phyloP scores from a whole-genome alignment of 1,284 basidiomycete species.

The Microbotryum lychnidis-dioicae region DNA sequence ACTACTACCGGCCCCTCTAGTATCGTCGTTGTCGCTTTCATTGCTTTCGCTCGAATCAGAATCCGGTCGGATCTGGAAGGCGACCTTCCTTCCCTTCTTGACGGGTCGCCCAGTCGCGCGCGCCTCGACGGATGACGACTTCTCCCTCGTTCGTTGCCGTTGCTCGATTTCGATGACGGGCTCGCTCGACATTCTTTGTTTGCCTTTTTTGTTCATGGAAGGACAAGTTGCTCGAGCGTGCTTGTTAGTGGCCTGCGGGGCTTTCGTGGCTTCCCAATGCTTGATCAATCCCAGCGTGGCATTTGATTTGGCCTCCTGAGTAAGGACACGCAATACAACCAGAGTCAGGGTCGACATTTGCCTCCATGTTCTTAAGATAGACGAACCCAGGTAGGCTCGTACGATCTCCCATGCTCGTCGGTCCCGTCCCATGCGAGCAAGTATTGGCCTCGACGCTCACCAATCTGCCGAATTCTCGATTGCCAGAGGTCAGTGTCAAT shows the following conservation, averaged over 20 bases:
- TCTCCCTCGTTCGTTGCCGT: neutral
- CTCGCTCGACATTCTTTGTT: neutral
- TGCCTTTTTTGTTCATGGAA: neutral
- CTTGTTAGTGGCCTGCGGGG: neutral
- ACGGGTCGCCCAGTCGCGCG: neutral
- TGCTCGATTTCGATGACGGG: neutral
- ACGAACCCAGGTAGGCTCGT: constrained; percentile 23
- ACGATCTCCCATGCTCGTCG: constrained; percentile 13
- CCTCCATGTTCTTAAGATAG: no score
- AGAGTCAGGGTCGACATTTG: neutral
- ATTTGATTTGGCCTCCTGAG: constrained; percentile 24
- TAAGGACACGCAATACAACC: no score
- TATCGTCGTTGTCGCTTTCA: no score
- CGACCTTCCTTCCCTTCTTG: no score
- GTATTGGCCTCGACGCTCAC: constrained; percentile 7
- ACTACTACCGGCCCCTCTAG: no score
- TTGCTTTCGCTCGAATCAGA: no score
- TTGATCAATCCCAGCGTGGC: constrained; percentile 9
- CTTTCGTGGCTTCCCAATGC: constrained; percentile 3
- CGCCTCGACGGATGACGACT: neutral
- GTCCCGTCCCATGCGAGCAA: constrained; percentile 19
- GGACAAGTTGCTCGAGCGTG: neutral
- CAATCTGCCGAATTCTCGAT: constrained; percentile 5
- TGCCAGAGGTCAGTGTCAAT: neutral
- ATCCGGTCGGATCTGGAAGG: no score